Evolutionary conservation across 2,329 filamentous ascomycete genomes (phyloP), one percentile per base, ranked within the genome.

Genomic region (Penicillium sp.): DNA sequence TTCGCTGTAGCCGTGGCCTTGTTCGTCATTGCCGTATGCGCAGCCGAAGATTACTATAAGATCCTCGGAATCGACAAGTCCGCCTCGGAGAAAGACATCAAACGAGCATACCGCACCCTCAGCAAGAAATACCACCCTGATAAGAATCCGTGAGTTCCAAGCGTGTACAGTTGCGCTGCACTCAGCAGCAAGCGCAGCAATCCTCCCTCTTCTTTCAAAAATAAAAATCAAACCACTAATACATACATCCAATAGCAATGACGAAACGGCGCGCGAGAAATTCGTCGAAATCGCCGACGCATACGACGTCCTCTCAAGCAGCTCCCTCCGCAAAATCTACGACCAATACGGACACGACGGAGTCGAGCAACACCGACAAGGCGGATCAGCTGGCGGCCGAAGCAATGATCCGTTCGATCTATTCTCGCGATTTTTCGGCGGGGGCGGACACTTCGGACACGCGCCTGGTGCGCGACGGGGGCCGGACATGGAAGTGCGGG

Each of bases 121-220:
- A 95, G 90, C 79, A 97, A 97, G 76, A 96, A 95, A 73, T 97
- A 84, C 74, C 94, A 99, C 71, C 94, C 94, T 3, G 94, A 99
- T 76, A 99, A 99, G 83, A 97, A 97, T 67, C 92, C 93, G 88
- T 94, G 83, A 67, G 89, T 78, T 21, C 7, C 19, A 24, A 28
- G 5, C 10, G 5, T 10, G 10, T 28, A 10, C 24, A 5, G 24
- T 10, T 28, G 5, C 5, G 24, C 24, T 28, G 5, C 51, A 21
- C 3, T 11, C 33, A 16, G 21, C 39, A n/a, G n/a, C 14, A 16
- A 23, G 9, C 36, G 3, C 31, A 14, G 31, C 29, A 14, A 5
- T 14, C 5, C 29, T 14, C 13, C 29, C 13, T 14, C 5, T 14
- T 16, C 10, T 11, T 14, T 5, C n/a, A 5, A 21, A 43, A 28